phyloP scores from a whole-genome alignment of 176 grass and related monocot species.

The Miscanthus lutarioriparius region DNA sequence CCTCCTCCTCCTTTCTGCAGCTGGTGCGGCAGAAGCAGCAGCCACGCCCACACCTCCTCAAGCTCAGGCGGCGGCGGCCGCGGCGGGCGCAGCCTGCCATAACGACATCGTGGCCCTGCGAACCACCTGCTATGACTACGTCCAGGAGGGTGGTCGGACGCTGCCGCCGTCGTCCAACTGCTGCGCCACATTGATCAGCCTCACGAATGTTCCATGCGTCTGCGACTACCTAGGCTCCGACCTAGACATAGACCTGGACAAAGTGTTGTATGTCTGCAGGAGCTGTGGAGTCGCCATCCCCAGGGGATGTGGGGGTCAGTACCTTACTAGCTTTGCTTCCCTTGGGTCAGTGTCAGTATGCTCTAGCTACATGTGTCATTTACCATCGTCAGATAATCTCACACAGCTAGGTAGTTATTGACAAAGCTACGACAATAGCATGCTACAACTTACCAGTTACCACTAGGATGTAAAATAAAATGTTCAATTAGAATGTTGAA shows the following conservation, averaged over 20 bases:
- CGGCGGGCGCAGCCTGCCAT: conserved; percentile 2
- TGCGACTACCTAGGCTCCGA: conserved; percentile 33
- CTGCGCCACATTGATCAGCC: conserved; percentile 11
- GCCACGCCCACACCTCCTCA: not conserved
- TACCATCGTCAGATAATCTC: too few species aligned
- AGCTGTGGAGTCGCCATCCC: conserved; percentile 27
- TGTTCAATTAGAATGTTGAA: not conserved
- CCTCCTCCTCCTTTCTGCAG: conserved; percentile 15
- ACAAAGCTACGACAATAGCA: too few species aligned
- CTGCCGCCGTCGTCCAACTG: not conserved
- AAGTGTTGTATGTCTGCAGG: not conserved
- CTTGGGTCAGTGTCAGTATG: too few species aligned
- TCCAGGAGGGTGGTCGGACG: not conserved
- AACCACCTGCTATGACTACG: conserved; percentile 22
- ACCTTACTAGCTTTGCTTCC: not conserved
- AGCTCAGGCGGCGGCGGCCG: not conserved
- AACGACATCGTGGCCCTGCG: conserved; percentile 15
- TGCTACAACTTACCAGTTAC: not conserved
- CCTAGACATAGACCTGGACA: not conserved
- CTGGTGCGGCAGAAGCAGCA: not conserved
- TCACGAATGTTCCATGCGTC: conserved; percentile 13
- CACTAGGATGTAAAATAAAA: not conserved
- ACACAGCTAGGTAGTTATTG: too few species aligned
- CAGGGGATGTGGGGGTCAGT: conserved; percentile 12
- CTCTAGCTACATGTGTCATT: too few species aligned